Conservation (phyloP, 805 yeast genomes). For the Nakazawaea peltata region DNA sequence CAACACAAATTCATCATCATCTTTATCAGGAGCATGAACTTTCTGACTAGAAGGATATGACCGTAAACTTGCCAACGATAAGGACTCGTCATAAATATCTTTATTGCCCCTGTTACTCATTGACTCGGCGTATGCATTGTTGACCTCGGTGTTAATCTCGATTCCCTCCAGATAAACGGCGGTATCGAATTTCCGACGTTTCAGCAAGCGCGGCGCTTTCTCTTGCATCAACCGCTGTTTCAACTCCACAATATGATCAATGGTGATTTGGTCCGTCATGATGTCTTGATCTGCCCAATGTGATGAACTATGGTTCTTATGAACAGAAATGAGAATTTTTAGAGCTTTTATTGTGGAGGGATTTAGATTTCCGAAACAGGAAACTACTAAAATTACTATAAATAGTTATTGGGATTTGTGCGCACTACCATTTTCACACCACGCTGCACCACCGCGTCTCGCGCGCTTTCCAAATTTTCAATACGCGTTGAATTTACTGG, state of each 20-base stretch:
- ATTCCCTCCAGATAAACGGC: conserved; percentile 4
- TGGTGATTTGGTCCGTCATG: conserved; percentile 6
- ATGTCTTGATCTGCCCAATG: neutral
- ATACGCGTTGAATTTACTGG: too few relatives aligned
- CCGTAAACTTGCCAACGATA: conserved; percentile 16
- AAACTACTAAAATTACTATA: neutral
- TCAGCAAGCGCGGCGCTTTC: neutral
- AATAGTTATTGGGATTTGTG: neutral
- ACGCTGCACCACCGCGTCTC: too few relatives aligned
- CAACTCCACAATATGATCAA: conserved; percentile 7
- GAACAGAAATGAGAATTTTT: too few relatives aligned
- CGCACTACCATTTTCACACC: neutral
- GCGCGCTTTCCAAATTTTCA: too few relatives aligned
- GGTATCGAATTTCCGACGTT: neutral
- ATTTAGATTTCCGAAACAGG: neutral
- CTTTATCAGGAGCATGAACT: conserved; percentile 12
- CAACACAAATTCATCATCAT: conserved; percentile 10
- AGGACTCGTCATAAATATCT: conserved; percentile 17
- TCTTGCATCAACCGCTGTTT: conserved; percentile 5
- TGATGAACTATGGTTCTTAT: too few relatives aligned
- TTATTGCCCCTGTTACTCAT: conserved; percentile 24
- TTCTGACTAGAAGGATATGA: conserved; percentile 14
- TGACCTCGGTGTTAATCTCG: conserved; percentile 8
- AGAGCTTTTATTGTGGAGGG: too few relatives aligned
- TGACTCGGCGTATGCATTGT: conserved; percentile 9